These are phyloP conservation scores for Phytophthora tentaculata DNA, from an alignment of 352 stramenopile genomes.

Conservation along the genomic window DNA sequence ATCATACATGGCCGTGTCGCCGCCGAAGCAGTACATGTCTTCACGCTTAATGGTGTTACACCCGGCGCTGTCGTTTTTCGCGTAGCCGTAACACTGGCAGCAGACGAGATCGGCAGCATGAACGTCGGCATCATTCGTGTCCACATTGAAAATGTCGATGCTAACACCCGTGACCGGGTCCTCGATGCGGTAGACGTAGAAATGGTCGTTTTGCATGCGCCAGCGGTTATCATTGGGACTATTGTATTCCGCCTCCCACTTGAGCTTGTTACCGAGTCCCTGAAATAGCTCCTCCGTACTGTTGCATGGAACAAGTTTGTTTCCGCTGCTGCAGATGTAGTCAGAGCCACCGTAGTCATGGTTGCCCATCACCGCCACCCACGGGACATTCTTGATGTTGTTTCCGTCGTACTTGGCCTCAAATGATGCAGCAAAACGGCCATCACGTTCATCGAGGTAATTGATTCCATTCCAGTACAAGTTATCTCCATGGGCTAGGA, in stretches of 20 bases:
- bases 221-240: constrained; percentile 22
- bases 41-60: constrained; percentile 2
- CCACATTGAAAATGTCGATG: constrained; percentile 70
- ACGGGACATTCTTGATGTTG: too few relatives aligned
- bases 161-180: constrained; percentile 35
- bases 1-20: constrained; percentile 14
- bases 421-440: too few relatives aligned
- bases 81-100: constrained; percentile 23
- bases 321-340: constrained; percentile 1
- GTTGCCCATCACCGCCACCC: too few relatives aligned
- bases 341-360: too few relatives aligned
- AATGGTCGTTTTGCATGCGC: constrained; percentile 2
- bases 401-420: too few relatives aligned
- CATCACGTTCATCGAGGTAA: too few relatives aligned
- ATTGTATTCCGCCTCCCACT: constrained; percentile 15
- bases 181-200: constrained; percentile 20
- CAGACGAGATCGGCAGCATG: constrained; percentile 57
- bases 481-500: too few relatives aligned
- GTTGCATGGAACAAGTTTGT: background rate
- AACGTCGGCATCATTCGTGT: constrained; percentile 59
- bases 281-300: constrained; percentile 5
- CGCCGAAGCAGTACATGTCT: constrained; percentile 18
- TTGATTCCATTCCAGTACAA: too few relatives aligned
- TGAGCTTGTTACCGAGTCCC: constrained; percentile 17
- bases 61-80: background rate